These are phyloP conservation scores for Pyrenophora tritici-repentis DNA, from an alignment of 2,329 filamentous ascomycete genomes.

Conservation along the genomic window DNA sequence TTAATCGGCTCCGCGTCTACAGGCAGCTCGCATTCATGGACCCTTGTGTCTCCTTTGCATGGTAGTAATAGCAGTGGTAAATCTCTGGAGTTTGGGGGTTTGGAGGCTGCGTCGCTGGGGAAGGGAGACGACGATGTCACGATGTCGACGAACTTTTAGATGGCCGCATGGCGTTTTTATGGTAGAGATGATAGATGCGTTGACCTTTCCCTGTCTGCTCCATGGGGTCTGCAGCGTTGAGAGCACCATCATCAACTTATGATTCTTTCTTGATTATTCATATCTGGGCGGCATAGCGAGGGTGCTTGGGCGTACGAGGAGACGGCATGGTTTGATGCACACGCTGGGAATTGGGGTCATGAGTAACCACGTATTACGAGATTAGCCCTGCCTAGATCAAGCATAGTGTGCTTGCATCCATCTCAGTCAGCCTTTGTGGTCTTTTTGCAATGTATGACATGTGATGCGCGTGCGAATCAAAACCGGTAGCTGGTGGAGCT, in stretches of 20 bases:
- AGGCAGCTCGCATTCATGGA: not conserved
- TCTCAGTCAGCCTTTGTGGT: not conserved
- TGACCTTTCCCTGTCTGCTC: not conserved
- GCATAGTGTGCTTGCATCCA: not conserved
- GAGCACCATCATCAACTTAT: not conserved
- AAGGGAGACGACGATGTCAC: not conserved
- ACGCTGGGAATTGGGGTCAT: not conserved
- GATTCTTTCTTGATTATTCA: slow-evolving; percentile 9
- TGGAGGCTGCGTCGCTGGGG: not conserved
- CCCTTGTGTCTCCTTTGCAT: not conserved
- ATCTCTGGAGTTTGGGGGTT: not conserved
- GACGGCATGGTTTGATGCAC: not conserved
- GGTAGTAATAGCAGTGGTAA: not conserved
- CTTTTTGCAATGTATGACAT: not conserved
- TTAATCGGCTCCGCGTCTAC: not conserved
- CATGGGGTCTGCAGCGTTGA: slow-evolving; percentile 2
- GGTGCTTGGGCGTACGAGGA: slow-evolving; percentile 18
- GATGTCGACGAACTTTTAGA: not conserved
- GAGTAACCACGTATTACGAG: slow-evolving; percentile 2
- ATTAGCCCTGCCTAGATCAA: not conserved
- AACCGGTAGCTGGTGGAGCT: not conserved
- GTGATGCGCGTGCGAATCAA: not conserved
- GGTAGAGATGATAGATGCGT: not conserved
- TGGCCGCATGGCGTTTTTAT: not conserved
- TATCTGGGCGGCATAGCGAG: slow-evolving; percentile 26